phyloP scores from a whole-genome alignment of 352 stramenopile genomes.

The Phytophthora europaea region DNA sequence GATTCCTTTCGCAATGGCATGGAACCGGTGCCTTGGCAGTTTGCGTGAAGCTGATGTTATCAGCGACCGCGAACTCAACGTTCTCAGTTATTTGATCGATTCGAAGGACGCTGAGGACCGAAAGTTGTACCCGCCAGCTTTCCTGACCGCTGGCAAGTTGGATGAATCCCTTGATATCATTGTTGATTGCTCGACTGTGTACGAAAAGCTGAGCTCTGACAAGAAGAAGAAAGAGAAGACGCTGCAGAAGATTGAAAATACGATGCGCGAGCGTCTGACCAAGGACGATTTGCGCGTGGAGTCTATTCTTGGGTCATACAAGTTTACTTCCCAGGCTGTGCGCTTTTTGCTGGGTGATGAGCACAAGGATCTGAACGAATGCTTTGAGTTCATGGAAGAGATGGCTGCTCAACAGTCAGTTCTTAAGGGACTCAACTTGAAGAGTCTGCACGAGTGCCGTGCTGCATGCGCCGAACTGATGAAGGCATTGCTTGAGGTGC shows the following conservation, averaged over 20 bases:
- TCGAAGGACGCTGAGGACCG: slow-evolving; percentile 77
- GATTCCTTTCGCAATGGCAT: slow-evolving; percentile 90
- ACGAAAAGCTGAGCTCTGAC: slow-evolving; percentile 86
- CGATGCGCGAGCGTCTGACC: slow-evolving; percentile 84
- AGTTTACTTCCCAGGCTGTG: slow-evolving; percentile 88
- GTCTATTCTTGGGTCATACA: slow-evolving; percentile 87
- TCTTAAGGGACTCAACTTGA: slow-evolving; percentile 88
- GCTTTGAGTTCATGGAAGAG: slow-evolving; percentile 90
- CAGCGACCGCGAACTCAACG: slow-evolving; percentile 86
- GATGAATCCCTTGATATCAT: slow-evolving; percentile 91
- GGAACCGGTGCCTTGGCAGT: slow-evolving; percentile 83
- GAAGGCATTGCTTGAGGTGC: slow-evolving; percentile 88
- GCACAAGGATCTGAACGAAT: slow-evolving; percentile 86
- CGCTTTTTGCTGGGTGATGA: slow-evolving; percentile 85
- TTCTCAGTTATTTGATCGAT: slow-evolving; percentile 90
- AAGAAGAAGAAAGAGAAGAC: slow-evolving; percentile 93
- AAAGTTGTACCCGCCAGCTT: slow-evolving; percentile 88
- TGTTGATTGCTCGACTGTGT: slow-evolving; percentile 77
- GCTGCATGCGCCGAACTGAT: slow-evolving; percentile 79
- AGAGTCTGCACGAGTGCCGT: slow-evolving; percentile 79
- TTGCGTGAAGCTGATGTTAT: slow-evolving; percentile 87
- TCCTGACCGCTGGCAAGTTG: slow-evolving; percentile 88
- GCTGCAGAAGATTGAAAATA: slow-evolving; percentile 88
- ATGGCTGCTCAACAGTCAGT: slow-evolving; percentile 78
- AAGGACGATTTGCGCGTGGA: slow-evolving; percentile 90